phyloP scores from a whole-genome alignment of 2,329 filamentous ascomycete genomes.

The Chrysoporthe puriensis region DNA sequence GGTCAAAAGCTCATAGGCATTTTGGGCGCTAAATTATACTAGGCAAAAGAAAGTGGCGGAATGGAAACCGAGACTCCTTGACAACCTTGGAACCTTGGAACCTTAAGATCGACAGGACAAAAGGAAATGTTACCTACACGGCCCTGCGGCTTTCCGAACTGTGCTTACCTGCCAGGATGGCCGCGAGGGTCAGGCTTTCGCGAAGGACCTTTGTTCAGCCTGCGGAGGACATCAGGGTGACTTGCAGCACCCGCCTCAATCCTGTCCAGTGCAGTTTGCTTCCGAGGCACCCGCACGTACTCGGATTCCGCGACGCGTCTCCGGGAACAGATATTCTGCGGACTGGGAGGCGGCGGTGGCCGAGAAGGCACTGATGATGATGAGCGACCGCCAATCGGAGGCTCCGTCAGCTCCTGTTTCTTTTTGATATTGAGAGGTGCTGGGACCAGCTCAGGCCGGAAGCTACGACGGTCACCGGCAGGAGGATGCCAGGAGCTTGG shows the following conservation, averaged over 20 bases:
- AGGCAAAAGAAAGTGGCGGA: neutral
- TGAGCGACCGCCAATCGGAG: neutral
- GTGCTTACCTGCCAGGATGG: neutral
- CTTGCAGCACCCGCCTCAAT: slow-evolving; percentile 1
- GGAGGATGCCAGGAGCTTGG: neutral
- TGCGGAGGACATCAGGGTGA: slow-evolving; percentile 1
- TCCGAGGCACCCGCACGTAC: neutral
- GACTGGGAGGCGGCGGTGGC: neutral
- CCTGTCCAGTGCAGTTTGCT: neutral
- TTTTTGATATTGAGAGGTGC: slow-evolving; percentile 8
- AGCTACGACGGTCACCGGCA: neutral
- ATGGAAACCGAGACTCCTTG: neutral
- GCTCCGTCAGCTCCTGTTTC: neutral
- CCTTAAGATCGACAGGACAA: neutral
- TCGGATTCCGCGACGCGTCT: neutral
- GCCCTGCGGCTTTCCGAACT: neutral
- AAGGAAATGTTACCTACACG: neutral
- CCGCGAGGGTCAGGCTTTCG: neutral
- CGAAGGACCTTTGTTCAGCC: neutral
- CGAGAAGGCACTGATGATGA: neutral
- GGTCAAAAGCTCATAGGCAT: neutral
- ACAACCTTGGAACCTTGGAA: neutral
- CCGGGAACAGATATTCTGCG: neutral
- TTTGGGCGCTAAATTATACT: neutral
- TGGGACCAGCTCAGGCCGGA: neutral